These are phyloP conservation scores for Coleophoma eucalyptorum DNA, from an alignment of 2,329 filamentous ascomycete species.

Conservation along the genomic window DNA sequence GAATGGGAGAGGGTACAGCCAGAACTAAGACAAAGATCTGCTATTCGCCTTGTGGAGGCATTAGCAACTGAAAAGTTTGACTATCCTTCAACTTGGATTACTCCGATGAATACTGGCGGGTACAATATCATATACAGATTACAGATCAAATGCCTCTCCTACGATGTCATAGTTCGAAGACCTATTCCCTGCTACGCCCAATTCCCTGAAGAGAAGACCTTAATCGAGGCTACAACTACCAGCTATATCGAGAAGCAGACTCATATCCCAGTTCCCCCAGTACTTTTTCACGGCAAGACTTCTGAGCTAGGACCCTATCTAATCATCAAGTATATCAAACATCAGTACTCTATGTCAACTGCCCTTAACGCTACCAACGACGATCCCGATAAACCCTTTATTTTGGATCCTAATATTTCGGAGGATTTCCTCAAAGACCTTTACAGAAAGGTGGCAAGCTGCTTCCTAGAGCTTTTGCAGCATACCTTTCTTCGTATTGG, in stretches of 20 bases:
- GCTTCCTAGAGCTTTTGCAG: constrained; percentile 4
- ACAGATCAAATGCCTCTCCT: not conserved
- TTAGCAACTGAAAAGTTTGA: constrained; percentile 2
- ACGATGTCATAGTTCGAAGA: not conserved
- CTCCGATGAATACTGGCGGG: not conserved
- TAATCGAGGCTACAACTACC: not conserved
- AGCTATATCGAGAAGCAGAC: not conserved
- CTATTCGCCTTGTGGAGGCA: not conserved
- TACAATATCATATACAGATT: constrained; percentile 5
- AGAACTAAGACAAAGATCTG: constrained; percentile 1
- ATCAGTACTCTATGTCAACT: not conserved
- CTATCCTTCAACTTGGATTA: constrained; percentile 2
- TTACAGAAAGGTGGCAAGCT: constrained; percentile 4
- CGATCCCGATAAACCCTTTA: constrained; percentile 25
- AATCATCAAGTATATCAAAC: not conserved
- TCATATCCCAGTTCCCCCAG: not conserved
- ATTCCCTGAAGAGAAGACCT: constrained; percentile 3
- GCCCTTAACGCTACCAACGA: constrained; percentile 1
- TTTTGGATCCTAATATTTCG: constrained; percentile 21
- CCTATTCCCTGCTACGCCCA: not conserved
- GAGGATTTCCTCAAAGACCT: constrained; percentile 1
- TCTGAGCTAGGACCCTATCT: not conserved
- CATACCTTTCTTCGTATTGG: constrained; percentile 4
- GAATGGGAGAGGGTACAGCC: constrained; percentile 1
- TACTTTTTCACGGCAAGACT: not conserved